Evolutionary conservation across 2,329 filamentous ascomycete genomes (phyloP), one percentile per base, ranked within the genome.

Genomic region (Alternaria angustiovoidea): DNA sequence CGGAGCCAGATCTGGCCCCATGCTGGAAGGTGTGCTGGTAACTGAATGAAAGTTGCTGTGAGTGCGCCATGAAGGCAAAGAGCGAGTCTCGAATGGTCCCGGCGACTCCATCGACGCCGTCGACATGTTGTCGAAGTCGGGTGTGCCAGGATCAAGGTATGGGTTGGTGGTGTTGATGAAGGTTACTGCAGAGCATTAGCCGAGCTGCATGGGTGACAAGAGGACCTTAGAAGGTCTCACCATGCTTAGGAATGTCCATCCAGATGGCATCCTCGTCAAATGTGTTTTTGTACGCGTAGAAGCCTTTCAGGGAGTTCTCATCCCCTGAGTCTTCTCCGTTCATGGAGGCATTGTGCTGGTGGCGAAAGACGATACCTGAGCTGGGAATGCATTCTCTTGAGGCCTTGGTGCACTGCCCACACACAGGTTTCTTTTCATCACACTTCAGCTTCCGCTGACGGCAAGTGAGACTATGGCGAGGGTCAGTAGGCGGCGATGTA

Each of bases 321-420:
- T 76, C 73, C 18, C 74, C 75, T 5, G 77, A 77, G 44, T 81
- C 79, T 14, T 78, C 78, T 49, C 84, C 83, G 60, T 89, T 89
- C 87, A 89, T 88, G 20, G 87, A 89, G 30, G 87, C 87, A 83
- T 90, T 90, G 76, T 90, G 88, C 70, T 90, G 87, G 75, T 90
- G 88, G 56, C 88, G 85, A 69, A 89, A 90, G 44, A 89, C 86
- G 67, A 90, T 84, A 52, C 86, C 87, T 63, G 87, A 86, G 69
- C 85, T 87, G 24, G 85, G 85, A 46, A 86, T 79, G 75, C 87
- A 89, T 75, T 87, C 83, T 67, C 87, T 82, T 48, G 82, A 84
- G 5, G 86, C 87, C 74, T 88, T 87, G 70, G 80, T 80, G 75
- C 87, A 89, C 74, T 88, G 86, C 34, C 85, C 82, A 70, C 87